These are phyloP conservation scores for Fusarium devonianum DNA, from an alignment of 2,329 filamentous ascomycete species.

Conservation along the genomic window DNA sequence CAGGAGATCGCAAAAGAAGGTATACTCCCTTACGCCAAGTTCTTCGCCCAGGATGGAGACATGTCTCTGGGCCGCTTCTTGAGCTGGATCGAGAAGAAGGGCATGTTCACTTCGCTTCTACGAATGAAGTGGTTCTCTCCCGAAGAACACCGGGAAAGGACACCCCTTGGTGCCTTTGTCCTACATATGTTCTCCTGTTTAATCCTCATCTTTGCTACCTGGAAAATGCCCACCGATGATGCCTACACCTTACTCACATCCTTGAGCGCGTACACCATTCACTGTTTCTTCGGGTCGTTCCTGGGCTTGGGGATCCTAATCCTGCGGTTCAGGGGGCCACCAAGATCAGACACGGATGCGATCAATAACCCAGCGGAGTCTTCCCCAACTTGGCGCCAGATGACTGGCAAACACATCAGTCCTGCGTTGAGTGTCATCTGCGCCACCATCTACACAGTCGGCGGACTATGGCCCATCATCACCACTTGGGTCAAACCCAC, in stretches of 20 bases:
- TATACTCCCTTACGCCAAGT: slow-evolving; percentile 57
- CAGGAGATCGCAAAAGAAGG: slow-evolving; percentile 68
- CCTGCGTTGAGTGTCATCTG: slow-evolving; percentile 44
- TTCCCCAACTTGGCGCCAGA: slow-evolving; percentile 42
- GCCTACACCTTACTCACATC: slow-evolving; percentile 46
- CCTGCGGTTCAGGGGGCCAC: slow-evolving; percentile 46
- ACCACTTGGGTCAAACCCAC: slow-evolving; percentile 45
- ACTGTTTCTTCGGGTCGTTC: slow-evolving; percentile 46
- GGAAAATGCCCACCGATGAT: slow-evolving; percentile 29
- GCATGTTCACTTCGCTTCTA: slow-evolving; percentile 42
- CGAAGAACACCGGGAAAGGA: slow-evolving; percentile 47
- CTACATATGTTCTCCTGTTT: slow-evolving; percentile 47
- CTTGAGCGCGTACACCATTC: slow-evolving; percentile 46
- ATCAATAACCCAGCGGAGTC: slow-evolving; percentile 16
- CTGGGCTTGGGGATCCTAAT: slow-evolving; percentile 48
- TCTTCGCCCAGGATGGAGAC: slow-evolving; percentile 53
- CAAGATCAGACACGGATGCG: slow-evolving; percentile 31
- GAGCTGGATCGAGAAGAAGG: slow-evolving; percentile 42
- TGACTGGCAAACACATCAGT: slow-evolving; percentile 44
- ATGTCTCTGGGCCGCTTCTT: slow-evolving; percentile 46
- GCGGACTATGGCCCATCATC: slow-evolving; percentile 45
- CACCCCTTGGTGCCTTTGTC: slow-evolving; percentile 47
- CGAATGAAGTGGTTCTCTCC: slow-evolving; percentile 44
- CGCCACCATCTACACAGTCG: slow-evolving; percentile 43
- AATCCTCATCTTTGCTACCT: slow-evolving; percentile 48